phyloP scores from a whole-genome alignment of 164 flowering plant genomes.

The Brasenia schreberi region DNA sequence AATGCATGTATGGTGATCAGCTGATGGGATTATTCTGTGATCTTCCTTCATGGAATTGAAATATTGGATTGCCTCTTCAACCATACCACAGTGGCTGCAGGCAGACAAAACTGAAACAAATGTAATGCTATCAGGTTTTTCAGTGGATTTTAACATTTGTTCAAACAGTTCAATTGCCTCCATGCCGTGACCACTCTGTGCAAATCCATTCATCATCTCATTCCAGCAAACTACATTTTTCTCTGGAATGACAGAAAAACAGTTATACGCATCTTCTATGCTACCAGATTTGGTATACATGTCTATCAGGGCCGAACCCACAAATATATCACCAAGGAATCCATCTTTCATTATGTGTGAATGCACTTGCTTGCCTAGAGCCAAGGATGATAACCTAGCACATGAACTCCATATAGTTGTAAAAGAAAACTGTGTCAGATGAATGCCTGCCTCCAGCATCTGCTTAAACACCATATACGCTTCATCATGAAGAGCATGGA shows the following conservation, averaged over 20 bases:
- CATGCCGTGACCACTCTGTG: conserved; percentile 61
- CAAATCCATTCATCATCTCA: conserved; percentile 46
- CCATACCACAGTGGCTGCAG: conserved; percentile 79
- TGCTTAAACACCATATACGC: conserved; percentile 45
- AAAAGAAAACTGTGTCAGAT: conserved; percentile 57
- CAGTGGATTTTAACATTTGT: conserved; percentile 38
- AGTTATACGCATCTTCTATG: conserved; percentile 31
- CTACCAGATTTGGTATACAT: conserved; percentile 79
- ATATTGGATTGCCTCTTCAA: conserved; percentile 43
- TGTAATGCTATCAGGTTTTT: conserved; percentile 54
- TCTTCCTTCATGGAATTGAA: conserved; percentile 50
- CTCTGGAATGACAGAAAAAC: conserved; percentile 17
- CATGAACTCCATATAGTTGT: conserved; percentile 51
- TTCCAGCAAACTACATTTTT: conserved; percentile 4
- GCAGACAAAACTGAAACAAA: conserved; percentile 64
- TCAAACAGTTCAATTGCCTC: conserved; percentile 47
- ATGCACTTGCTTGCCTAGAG: conserved; percentile 77
- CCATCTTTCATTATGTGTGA: conserved; percentile 66
- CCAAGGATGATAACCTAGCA: conserved; percentile 62
- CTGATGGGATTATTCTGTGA: conserved; percentile 38
- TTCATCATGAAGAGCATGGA: conserved; percentile 44
- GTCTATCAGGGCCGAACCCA: conserved; percentile 71
- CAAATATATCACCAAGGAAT: conserved; percentile 48
- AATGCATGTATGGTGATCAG: conserved; percentile 62
- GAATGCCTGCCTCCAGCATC: conserved; percentile 39